Evolutionary conservation across 2,329 filamentous ascomycete genomes (phyloP), one percentile per base, ranked within the genome.

Genomic region (Cryphonectria naterciae): DNA sequence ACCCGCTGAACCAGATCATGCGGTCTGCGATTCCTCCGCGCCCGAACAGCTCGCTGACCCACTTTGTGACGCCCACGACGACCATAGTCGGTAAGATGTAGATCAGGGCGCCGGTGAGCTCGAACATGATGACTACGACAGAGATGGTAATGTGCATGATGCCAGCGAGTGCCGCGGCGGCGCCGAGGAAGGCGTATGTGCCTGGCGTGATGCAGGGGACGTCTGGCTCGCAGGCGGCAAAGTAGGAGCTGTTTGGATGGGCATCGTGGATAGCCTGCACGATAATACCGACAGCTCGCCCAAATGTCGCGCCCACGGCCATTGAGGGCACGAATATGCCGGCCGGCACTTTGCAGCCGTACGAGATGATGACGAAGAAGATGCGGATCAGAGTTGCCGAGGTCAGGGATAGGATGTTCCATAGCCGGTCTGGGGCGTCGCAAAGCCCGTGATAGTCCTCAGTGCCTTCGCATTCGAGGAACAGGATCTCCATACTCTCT

Each of bases 1-100:
- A 97, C 1, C 96, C 96, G 76, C 94, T 98, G 83, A 98, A 97
- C 92, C 94, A 97, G 76, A 99, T 99, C 93, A 98, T 97, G 73
- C 94, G 92, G 80, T 99, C 96, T 32, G 96, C 96, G 71, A 99
- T 98, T 63, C 96, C 96, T 41, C 95, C 96, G n/a, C 94, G 66
- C 13, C 72, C 94, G 77, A 97, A 96, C 17, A 94, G 86, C 75
- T 97, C 94, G 73, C 93, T 91, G 63, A 99, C 93, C 19, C 93
- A 93, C 84, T 99, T 99, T 54, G 95, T 98, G 43, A 98, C 92
- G 65, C 96, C 96, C 2, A 98, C 96, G 0, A 98, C 96, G 76
- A 99, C 98, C 96, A 99, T 99, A 19, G 95, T 98, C 0, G 96
- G 96, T 39, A 99, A 84, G 74, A 99, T 98, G 78, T 99, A 99